phyloP scores from a whole-genome alignment of 2,329 filamentous ascomycete genomes.

The Pestalotiopsis sp. region DNA sequence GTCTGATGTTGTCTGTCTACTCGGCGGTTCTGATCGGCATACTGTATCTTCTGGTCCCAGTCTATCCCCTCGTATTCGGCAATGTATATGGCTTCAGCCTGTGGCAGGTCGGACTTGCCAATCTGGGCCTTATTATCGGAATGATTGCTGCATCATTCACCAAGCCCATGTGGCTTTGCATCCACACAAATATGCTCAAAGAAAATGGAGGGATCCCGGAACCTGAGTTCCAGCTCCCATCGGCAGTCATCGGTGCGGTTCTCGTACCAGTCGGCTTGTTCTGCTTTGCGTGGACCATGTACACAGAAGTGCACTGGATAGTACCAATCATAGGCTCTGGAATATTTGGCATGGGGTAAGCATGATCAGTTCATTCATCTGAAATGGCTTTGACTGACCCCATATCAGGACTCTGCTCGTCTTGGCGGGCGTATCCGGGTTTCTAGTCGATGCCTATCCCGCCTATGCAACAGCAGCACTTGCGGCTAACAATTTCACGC shows the following conservation, averaged over 20 bases:
- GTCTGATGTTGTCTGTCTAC: slow-evolving; percentile 74
- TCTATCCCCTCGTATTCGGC: slow-evolving; percentile 61
- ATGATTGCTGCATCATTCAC: slow-evolving; percentile 48
- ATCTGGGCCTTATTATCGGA: slow-evolving; percentile 67
- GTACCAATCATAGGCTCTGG: slow-evolving; percentile 35
- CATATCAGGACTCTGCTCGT: slow-evolving; percentile 45
- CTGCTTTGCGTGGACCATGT: slow-evolving; percentile 68
- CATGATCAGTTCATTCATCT: slow-evolving; percentile 21
- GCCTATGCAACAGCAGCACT: slow-evolving; percentile 71
- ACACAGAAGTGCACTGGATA: slow-evolving; percentile 48
- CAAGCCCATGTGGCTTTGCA: neutral
- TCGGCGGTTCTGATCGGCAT: slow-evolving; percentile 83
- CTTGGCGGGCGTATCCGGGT: slow-evolving; percentile 52
- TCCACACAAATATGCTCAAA: slow-evolving; percentile 31
- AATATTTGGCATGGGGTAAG: slow-evolving; percentile 36
- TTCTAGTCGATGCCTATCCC: slow-evolving; percentile 51
- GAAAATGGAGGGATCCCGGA: slow-evolving; percentile 38
- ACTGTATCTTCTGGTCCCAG: slow-evolving; percentile 88
- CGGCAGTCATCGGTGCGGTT: slow-evolving; percentile 60
- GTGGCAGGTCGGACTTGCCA: slow-evolving; percentile 61
- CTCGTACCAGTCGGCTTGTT: slow-evolving; percentile 63
- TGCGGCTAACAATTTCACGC: slow-evolving; percentile 65
- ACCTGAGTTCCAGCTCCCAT: slow-evolving; percentile 64
- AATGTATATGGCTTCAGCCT: slow-evolving; percentile 59
- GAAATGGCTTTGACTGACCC: neutral